Evolutionary conservation across 1,139 yeast species (phyloP), one percentile per base, ranked within the genome.

Genomic region (Nadsonia commutata): DNA sequence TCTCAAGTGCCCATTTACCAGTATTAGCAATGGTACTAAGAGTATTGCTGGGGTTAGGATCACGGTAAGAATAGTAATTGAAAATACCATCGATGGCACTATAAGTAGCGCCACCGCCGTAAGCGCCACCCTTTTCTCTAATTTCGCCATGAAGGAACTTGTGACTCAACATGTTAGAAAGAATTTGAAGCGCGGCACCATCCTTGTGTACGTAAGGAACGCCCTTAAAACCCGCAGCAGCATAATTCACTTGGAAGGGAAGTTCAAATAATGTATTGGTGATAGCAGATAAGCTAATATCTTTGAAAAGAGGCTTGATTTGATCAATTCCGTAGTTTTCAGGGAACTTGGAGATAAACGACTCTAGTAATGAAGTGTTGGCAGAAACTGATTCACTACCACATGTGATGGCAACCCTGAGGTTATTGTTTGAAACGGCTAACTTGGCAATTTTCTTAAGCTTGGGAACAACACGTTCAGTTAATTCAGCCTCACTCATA

Each of bases 101-200:
- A 58, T 78, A 88, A 17, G 74, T 67, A 16, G 94, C 81, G 2
- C 98, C 98, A 11, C 95, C 97, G 7, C 98, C 98, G 57, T 90
- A 90, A 0, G 98, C 98, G 44, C 98, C 98, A 48, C 95, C 95
- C 54, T 90, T 78, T 59, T 90, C 98, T 52, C 98, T 75, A 38
- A 90, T 78, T 49, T 86, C 95, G 11, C 85, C 76, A 59, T 90
- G 98, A 41, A 93, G 67, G 52, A 83, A 76, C 57, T 83, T 82
- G 62, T 80, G 88, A 0, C 95, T 79, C 51, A 88, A 63, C 45
- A 90, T 61, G 54, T 82, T 93, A 1, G 96, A 72, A 43, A 90
- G 67, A 0, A 90, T 76, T 59, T 85, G 95, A 41, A 90, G 69
- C 1, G 86, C 70, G 0, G 97, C 95, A 38, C 95, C 88, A 50